Evolutionary conservation across 805 yeast species (phyloP), one percentile per base, ranked within the genome.

Genomic region (Lachancea kluyveri): DNA sequence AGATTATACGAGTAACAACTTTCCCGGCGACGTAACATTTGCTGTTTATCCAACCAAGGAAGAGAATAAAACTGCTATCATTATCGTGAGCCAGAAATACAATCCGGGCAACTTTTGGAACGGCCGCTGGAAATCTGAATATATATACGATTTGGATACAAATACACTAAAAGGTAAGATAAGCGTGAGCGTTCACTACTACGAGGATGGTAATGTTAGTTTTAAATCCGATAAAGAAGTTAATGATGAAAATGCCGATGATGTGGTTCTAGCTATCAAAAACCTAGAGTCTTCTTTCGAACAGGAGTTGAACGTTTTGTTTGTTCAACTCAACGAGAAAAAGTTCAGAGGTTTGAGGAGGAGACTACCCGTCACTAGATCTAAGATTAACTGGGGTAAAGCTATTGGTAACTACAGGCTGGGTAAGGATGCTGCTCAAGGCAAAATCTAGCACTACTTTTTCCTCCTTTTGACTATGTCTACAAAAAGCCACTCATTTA

Each of bases 131-230:
- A 72, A 65, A 32, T 78, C 94, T 1, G 61, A 64, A 39, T 87
- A 85, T 58, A 50, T 60, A 5, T 62, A 71, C 36, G 54, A 68
- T 45, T 19, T 44, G 3, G 38, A 51, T 1, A 39, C 51, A 1
- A 50, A 54, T 1, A 33, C 53, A 5, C 40, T 82, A 10, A 44
- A 42, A 3, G 95, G 94, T 4, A 52, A 54, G 5, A 68, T 85
- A 21, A 57, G 55, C 13, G 69, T 87, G 19, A 88, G 84, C 43
- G 80, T 88, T 24, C 98, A 90, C 58, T 92, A 88, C 57, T 92
- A 73, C 54, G 98, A 90, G 60, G 97, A 90, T 46, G 98, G 98
- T 18, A 90, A 90, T 50, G 97, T 90, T 12, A 70, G 90, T 31
- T 71, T 92, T 48, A 76, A 72, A 39, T 65, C 77, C 2, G 41